These are phyloP conservation scores for Trichoderma parareesei DNA, from an alignment of 495 filamentous ascomycete genomes.

Conservation along the genomic window DNA sequence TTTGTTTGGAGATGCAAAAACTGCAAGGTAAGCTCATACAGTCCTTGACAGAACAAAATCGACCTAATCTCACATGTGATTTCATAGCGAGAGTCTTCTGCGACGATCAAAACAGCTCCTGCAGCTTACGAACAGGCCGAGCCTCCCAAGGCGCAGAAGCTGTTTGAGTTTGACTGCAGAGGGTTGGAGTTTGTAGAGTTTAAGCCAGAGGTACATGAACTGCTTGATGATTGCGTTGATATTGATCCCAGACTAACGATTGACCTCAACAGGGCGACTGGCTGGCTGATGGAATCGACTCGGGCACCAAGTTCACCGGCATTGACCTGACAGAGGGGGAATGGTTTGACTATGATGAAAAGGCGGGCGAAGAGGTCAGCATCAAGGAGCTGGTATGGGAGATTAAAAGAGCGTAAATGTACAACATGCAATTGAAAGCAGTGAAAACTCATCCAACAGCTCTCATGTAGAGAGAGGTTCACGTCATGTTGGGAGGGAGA, in stretches of 20 bases:
- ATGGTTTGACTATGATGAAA: constrained; percentile 53
- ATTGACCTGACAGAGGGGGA: constrained; percentile 84
- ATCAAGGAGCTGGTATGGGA: constrained; percentile 91
- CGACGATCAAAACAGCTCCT: constrained; percentile 61
- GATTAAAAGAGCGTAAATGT: constrained; percentile 53
- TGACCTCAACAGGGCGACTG: constrained; percentile 61
- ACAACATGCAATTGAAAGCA: not conserved
- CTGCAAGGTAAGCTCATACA: constrained; percentile 53
- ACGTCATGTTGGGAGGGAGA: not conserved
- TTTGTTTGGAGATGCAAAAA: constrained; percentile 97
- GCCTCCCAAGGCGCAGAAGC: constrained; percentile 63
- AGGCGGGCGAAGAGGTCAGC: constrained; percentile 50
- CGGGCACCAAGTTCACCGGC: constrained; percentile 63
- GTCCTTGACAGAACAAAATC: not conserved
- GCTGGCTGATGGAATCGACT: constrained; percentile 74
- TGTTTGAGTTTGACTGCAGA: constrained; percentile 86
- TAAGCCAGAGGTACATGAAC: constrained; percentile 62
- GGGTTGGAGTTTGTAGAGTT: constrained; percentile 90
- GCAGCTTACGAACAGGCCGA: constrained; percentile 57
- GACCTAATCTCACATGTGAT: not conserved
- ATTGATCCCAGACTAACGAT: not conserved
- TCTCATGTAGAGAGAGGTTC: not conserved
- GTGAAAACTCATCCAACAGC: not conserved
- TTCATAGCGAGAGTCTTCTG: constrained; percentile 48
- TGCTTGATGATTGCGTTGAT: not conserved